Evolutionary conservation across 768 basidiomycete genomes (phyloP), one percentile per base, ranked within the genome.

Genomic region (Rubroboletus pulcherrimus): DNA sequence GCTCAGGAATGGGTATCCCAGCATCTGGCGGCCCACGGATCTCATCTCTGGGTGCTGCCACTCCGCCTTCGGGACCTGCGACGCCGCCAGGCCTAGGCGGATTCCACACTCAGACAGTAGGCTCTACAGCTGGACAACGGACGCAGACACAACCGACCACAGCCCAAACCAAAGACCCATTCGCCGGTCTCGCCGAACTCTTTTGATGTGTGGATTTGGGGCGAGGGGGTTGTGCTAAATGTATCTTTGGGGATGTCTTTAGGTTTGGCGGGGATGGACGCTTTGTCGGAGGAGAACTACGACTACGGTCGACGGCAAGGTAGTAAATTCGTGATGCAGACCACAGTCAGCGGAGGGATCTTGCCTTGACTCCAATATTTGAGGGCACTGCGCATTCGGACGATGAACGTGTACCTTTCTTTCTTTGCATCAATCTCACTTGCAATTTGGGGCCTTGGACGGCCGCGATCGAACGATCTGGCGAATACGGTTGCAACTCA

Each of bases 141-240:
- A 58, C 61, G 39, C 69, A 65, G 50, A 51, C 56, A 17, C 71
- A 59, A 43, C 63, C 68, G 7, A 49, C 62, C 5, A 49, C 68
- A 31, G 50, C 55, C 44, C 73, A 59, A 62, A 76, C 73, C 54
- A 93, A 89, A 67, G 91, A 93, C 70, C 91, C 91, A 40, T 93
- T 93, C 64, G 89, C 89, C 7, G 91, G 93, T 72, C 76, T 93
- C 35, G 89, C 79, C 3, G 86, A 86, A 19, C 71, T 93, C 52
- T 91, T 93, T 68, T 93, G 66, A 67, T 19, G 26, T 4, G 11
- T n/a, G 7, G 40, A 31, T 42, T 26, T 11, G 19, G 31, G 42
- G 40, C 19, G 26, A 17, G 12, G 30, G 26, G 24, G 33, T 34
- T n/a, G 21, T 39, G 33, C 21, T 19, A 33, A 14, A 48, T 31